Conservation (phyloP, 139 green algal genomes). For the Monoraphidium neglectum region DNA sequence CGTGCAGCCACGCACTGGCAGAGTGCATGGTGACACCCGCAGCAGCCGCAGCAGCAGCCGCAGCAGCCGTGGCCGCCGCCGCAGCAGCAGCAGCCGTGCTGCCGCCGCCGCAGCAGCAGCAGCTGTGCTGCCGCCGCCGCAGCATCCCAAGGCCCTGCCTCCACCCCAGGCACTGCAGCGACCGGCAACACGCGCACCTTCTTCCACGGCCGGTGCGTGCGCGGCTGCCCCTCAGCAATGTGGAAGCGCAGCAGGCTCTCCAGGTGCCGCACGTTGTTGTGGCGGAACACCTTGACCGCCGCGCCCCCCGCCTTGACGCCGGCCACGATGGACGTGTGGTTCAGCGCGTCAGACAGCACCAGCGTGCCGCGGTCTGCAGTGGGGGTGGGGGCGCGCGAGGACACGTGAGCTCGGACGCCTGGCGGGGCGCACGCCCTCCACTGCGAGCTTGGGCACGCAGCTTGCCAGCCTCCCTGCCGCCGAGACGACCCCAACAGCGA, state of each 20-base stretch:
- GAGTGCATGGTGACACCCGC: no score
- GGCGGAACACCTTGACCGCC: constrained; percentile 79
- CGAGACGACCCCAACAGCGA: no score
- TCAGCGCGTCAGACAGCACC: constrained; percentile 94
- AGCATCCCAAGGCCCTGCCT: no score
- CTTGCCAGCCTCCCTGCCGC: no score
- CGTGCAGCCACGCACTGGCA: no score
- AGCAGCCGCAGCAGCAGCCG: no score
- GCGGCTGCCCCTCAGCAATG: constrained; percentile 93
- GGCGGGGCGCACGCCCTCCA: no score
- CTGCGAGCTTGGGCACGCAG: no score
- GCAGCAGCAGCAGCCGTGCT: no score
- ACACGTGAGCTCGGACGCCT: no score
- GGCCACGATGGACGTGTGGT: constrained; percentile 96
- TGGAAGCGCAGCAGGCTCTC: constrained; percentile 82
- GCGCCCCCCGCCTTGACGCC: constrained; percentile 41
- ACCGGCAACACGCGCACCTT: constrained; percentile 63
- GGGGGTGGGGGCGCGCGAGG: neutral
- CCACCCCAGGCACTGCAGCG: neutral
- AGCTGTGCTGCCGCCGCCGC: neutral
- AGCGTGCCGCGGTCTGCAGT: constrained; percentile 73
- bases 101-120: neutral
- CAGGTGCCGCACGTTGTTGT: constrained; percentile 90
- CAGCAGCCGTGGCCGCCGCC: no score
- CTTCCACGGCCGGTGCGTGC: constrained; percentile 90